Base-by-base conservation (phyloP, 768 basidiomycete genomes). In the Tubosaeta brunneosetosa region DNA sequence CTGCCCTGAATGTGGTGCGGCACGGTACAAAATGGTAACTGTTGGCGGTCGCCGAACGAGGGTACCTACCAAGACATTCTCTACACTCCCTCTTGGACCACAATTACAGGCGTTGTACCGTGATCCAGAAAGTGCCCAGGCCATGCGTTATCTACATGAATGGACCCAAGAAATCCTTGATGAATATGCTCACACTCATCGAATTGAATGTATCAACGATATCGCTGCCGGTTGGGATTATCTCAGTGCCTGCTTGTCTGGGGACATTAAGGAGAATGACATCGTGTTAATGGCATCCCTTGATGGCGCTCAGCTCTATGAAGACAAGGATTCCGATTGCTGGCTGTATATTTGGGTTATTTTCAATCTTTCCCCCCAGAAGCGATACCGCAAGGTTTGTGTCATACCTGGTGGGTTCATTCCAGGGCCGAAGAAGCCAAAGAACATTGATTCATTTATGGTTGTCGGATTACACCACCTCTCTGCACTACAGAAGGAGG, bases 311-410 rank as follows among this genome's bases (percentile, higher is more conserved):
- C 43, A 51, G 42, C 25, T 51, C 2, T 51, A 51, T 19, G 8
- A 44, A 6, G 27, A 44, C 25, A 51, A 49, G 8, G 16, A 38
- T 2, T 49, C 48, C 0, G 38, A 49, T 12, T 49, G 36, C 19
- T 51, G 50, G 43, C 11, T 51, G 1, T 51, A 51, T 8, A 51
- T 51, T 2, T 51, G 50, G 50, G 29, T 51, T 19, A 8, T 51
- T 5, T 2, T 51, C 34, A 44, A 51, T 13, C 25, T 37, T 6
- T 37, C 43, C 9, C 43, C 33, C 0, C 34, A 51, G 25, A 16
- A 27, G 11, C n/a, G 42, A 0, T 50, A 51, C 11, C 17, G 19
- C 3, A 51, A 51, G 10, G 16, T 5, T 4, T 7, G 31, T 29
- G 27, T 51, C 4, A 16, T 51, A 5, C 36, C 36, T 13, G 44